phyloP scores from a whole-genome alignment of 2,329 filamentous ascomycete species.

The Beauveria bassiana region DNA sequence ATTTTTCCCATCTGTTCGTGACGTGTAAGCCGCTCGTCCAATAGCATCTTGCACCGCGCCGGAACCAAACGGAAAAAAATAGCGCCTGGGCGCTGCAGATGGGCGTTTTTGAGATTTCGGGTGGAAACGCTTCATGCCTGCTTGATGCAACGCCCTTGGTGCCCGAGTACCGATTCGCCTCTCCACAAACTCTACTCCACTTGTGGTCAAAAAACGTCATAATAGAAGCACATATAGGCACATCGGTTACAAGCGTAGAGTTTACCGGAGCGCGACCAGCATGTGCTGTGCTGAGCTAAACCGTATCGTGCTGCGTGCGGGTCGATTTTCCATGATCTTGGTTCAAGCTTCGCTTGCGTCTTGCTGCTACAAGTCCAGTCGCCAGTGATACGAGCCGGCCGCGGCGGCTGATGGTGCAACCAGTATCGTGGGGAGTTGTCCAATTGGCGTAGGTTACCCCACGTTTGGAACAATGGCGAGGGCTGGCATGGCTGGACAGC shows the following conservation, averaged over 20 bases:
- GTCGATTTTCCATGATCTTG: neutral
- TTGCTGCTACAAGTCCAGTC: neutral
- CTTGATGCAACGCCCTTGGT: slow-evolving; percentile 1
- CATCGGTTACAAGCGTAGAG: neutral
- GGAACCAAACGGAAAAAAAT: slow-evolving; percentile 1
- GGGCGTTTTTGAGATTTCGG: slow-evolving; percentile 1
- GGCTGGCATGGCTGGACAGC: no score
- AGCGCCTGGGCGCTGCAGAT: neutral
- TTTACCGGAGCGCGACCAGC: neutral
- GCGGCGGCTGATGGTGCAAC: no score
- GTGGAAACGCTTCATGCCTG: slow-evolving; percentile 5
- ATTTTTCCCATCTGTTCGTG: neutral
- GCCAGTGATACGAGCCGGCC: no score
- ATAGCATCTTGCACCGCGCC: neutral
- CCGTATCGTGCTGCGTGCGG: neutral
- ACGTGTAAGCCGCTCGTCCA: neutral
- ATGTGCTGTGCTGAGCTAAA: neutral
- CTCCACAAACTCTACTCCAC: slow-evolving; percentile 1
- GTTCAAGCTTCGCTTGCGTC: neutral
- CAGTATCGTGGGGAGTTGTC: no score
- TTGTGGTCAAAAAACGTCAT: neutral
- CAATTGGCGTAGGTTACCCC: no score
- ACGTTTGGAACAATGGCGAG: no score
- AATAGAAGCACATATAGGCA: neutral
- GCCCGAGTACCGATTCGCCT: slow-evolving; percentile 3